Conservation (phyloP, 2,329 filamentous ascomycete genomes). For the Trichoderma guizhouense region DNA sequence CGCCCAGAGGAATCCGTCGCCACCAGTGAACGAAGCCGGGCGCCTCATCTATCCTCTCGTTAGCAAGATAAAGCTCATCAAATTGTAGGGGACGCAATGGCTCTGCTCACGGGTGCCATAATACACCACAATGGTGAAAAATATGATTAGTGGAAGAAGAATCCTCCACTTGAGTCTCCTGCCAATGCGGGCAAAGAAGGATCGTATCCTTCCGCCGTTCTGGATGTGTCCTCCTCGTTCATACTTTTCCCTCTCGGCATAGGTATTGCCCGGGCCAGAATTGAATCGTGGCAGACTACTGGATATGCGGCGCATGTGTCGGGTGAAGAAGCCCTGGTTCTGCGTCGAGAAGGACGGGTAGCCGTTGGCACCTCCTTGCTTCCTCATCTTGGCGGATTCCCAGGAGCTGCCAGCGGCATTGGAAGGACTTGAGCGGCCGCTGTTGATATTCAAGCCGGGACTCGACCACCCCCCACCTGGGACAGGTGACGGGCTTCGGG, state of each 20-base stretch:
- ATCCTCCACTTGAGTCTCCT: slow-evolving; percentile 64
- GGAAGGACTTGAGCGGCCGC: slow-evolving; percentile 65
- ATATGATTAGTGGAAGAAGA: slow-evolving; percentile 55
- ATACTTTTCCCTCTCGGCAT: slow-evolving; percentile 76
- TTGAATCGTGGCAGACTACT: slow-evolving; percentile 74
- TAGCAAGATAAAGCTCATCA: neutral
- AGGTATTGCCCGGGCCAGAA: slow-evolving; percentile 46
- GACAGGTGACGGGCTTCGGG: slow-evolving; percentile 81
- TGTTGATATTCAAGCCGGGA: slow-evolving; percentile 71
- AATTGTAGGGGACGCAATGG: neutral
- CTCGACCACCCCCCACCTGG: slow-evolving; percentile 86
- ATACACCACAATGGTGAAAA: slow-evolving; percentile 62
- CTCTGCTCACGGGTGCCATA: slow-evolving; percentile 68
- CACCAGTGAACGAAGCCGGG: slow-evolving; percentile 58
- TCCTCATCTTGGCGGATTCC: slow-evolving; percentile 78
- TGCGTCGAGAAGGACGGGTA: slow-evolving; percentile 78
- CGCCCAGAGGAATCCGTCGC: slow-evolving; percentile 68
- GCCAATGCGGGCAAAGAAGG: slow-evolving; percentile 50
- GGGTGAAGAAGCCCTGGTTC: slow-evolving; percentile 82
- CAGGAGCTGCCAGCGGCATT: slow-evolving; percentile 60
- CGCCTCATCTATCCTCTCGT: neutral
- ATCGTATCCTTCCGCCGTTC: slow-evolving; percentile 46
- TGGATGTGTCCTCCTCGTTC: slow-evolving; percentile 50
- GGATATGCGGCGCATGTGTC: slow-evolving; percentile 78
- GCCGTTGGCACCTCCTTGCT: slow-evolving; percentile 66